Evolutionary conservation across 2,329 filamentous ascomycete genomes (phyloP), one percentile per base, ranked within the genome.

Genomic region (Arthroderma sp.): DNA sequence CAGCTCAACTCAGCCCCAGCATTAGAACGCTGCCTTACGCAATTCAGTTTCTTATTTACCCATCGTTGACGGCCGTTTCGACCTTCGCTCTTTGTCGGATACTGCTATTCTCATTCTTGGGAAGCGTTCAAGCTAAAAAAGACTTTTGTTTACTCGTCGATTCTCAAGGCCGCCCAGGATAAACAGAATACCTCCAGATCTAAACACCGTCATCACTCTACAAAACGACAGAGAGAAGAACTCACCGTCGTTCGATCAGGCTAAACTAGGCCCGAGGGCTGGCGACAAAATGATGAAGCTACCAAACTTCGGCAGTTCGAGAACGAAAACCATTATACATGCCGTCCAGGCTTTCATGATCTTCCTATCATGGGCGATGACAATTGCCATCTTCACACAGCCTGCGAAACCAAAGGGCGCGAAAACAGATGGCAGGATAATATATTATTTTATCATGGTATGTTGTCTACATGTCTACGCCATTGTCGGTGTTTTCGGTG

Each of bases 381-480:
- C 79, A 9, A 77, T 84, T 58, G 78, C 79, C 2, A 74, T 84
- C 13, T 75, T 82, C 66, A 81, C 79, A 4, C 79, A 80, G 63
- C 70, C 71, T 33, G 80, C 76, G 44, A 69, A 70, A 2, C 77
- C 76, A 56, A 80, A 81, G 63, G 79, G 80, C 7, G n/a, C n/a
- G n/a, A 69, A 70, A 2, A 77, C 76, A 56, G 80, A 81, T 64
- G 79, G 80, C 7, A 73, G 78, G 51, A 76, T 78, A 19, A 77
- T 73, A 52, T 84, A 74, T 67, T 82, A 77, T 66, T 82, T 83
- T 67, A 77, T 76, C 53, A 65, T 83, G 73, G 80, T 82, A 72
- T 55, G 28, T 44, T 39, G 13, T 37, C 1, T 33, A 13, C 11
- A n/a, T 44, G 55, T 47, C 15, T 21, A 7, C 28, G 7, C 28